Evolutionary conservation across 352 stramenopile species (phyloP).

Genomic region (Pythium folliculosum): DNA sequence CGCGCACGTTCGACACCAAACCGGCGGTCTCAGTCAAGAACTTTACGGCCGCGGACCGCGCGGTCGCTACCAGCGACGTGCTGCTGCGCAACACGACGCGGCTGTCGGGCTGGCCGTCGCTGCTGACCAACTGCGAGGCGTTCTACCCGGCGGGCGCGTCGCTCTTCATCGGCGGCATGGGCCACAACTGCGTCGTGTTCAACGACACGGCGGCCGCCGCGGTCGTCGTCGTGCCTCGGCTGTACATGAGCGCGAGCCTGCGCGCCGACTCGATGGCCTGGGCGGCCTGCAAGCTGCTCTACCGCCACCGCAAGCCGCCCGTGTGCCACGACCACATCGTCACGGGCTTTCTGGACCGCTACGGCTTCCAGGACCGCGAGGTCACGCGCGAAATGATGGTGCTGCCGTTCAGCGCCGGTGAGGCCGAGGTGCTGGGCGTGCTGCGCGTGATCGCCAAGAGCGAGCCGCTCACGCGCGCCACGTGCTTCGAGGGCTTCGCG

Average conservation of each 20-base stretch:
- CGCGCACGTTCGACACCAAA: constrained; percentile 19
- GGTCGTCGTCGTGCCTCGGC: constrained; percentile 19
- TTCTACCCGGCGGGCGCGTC: constrained; percentile 19
- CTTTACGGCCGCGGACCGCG: neutral
- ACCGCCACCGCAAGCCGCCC: constrained; percentile 33
- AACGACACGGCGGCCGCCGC: constrained; percentile 7
- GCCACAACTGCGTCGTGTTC: constrained; percentile 31
- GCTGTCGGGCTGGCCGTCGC: constrained; percentile 42
- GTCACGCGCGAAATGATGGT: constrained; percentile 36
- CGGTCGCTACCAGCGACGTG: constrained; percentile 17
- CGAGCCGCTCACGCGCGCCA: constrained; percentile 36
- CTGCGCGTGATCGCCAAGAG: constrained; percentile 49
- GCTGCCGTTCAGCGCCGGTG: constrained; percentile 34
- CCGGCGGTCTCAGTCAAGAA: neutral
- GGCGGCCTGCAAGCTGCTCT: constrained; percentile 49
- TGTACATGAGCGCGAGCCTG: constrained; percentile 42
- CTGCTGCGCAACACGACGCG: constrained; percentile 21
- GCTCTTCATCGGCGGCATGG: constrained; percentile 39
- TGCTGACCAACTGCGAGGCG: constrained; percentile 38
- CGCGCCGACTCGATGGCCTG: constrained; percentile 52
- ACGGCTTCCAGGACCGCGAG: constrained; percentile 30
- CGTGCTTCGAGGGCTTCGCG: constrained; percentile 53
- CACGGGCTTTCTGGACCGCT: constrained; percentile 39
- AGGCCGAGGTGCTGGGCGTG: constrained; percentile 51
- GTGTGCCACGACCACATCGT: constrained; percentile 50